A percentile compares a stretch with the other conserved stretches of the same genome.
These are phyloP conservation scores for Claviceps sorghi DNA, from an alignment of 2,329 filamentous ascomycete genomes.

Conservation along the genomic window DNA sequence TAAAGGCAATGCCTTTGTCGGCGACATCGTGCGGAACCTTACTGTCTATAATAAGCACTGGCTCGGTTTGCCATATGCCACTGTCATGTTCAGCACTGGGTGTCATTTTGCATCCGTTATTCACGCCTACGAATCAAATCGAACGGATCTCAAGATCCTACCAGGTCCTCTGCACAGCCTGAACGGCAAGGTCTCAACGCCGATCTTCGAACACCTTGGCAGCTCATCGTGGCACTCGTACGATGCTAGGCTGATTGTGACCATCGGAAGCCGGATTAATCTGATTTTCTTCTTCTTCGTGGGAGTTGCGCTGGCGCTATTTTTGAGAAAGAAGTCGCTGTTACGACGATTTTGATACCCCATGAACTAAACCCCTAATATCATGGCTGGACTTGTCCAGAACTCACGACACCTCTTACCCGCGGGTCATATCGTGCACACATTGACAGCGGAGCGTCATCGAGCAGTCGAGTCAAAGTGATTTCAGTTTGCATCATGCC, in stretches of 20 bases:
- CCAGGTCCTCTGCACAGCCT: constrained; percentile 23
- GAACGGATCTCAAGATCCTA: constrained; percentile 21
- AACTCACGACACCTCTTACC: background rate
- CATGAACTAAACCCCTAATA: background rate
- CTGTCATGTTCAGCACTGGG: constrained; percentile 29
- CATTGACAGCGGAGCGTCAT: background rate
- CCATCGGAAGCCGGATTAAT: constrained; percentile 7
- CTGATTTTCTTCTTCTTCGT: constrained; percentile 10
- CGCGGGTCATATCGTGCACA: background rate
- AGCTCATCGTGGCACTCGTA: constrained; percentile 28
- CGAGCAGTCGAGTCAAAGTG: background rate
- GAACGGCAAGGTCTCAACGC: constrained; percentile 24
- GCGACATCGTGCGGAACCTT: constrained; percentile 19
- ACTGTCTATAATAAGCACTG: constrained; percentile 22
- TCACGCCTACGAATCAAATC: constrained; percentile 20
- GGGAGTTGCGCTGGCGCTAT: constrained; percentile 9
- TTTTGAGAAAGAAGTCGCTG: constrained; percentile 9
- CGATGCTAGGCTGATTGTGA: constrained; percentile 15
- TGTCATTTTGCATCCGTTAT: constrained; percentile 28
- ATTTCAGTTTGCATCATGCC: background rate
- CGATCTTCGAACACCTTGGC: constrained; percentile 26
- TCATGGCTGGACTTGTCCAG: background rate
- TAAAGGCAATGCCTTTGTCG: constrained; percentile 19
- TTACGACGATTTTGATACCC: constrained; percentile 8
- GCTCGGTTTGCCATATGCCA: constrained; percentile 24